These are phyloP conservation scores for Termitomyces sp. DNA, from an alignment of 768 basidiomycete genomes.

Conservation along the genomic window DNA sequence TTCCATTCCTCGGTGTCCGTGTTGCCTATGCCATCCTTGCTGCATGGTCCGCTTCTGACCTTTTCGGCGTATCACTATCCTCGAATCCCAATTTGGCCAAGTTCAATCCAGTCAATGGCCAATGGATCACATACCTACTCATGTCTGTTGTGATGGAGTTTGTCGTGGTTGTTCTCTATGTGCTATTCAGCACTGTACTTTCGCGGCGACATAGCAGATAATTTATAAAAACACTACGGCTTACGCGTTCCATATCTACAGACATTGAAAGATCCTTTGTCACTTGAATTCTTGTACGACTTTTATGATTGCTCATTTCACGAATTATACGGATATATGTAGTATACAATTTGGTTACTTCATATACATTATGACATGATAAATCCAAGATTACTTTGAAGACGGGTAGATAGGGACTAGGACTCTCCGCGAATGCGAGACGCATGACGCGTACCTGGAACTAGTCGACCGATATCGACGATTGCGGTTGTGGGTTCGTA, in stretches of 20 bases:
- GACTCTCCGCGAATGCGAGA: too few species aligned
- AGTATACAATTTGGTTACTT: constrained; percentile 1
- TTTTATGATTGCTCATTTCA: background rate
- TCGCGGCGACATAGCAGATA: constrained; percentile 24
- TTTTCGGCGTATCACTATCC: constrained; percentile 34
- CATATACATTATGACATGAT: too few species aligned
- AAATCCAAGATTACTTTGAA: too few species aligned
- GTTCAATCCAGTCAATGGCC: constrained; percentile 54
- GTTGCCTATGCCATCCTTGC: constrained; percentile 57
- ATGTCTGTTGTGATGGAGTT: constrained; percentile 64
- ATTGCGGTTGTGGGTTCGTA: too few species aligned
- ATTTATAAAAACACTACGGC: background rate
- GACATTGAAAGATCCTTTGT: constrained; percentile 4
- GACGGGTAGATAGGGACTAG: background rate
- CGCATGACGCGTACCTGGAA: too few species aligned
- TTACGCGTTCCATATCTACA: background rate
- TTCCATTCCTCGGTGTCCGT: constrained; percentile 59
- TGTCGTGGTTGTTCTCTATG: constrained; percentile 43
- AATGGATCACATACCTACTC: constrained; percentile 55
- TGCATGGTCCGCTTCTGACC: constrained; percentile 51
- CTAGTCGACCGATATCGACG: too few species aligned
- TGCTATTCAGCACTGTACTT: constrained; percentile 42
- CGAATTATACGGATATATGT: constrained; percentile 1
- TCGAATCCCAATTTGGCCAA: constrained; percentile 42
- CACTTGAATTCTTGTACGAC: constrained; percentile 6